A percentile compares a stretch with the other conserved stretches of the same genome.
Conservation (phyloP, 176 grass and related monocot species). For the Carex myosuroides region DNA sequence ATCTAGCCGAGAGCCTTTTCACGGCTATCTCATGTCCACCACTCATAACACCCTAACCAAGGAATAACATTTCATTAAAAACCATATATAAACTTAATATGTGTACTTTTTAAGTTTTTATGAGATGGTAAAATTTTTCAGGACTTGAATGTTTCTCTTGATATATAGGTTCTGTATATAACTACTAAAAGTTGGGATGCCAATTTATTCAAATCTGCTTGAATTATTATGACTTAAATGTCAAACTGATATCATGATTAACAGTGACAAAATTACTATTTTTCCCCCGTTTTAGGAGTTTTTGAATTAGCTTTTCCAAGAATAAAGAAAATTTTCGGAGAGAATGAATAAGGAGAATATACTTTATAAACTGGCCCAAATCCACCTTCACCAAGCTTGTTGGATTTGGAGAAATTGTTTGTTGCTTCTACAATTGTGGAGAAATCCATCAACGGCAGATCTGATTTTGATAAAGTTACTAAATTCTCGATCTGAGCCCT, state of each 20-base stretch:
- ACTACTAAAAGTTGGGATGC: not conserved
- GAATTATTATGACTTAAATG: not conserved
- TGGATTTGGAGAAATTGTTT: conserved; percentile 68
- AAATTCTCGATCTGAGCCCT: conserved; percentile 56
- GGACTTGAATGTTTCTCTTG: not conserved
- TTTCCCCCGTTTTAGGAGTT: not conserved
- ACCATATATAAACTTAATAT: too few species aligned
- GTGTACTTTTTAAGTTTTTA: not conserved
- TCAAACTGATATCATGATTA: not conserved
- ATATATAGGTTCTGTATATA: not conserved
- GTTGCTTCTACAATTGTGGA: conserved; percentile 54
- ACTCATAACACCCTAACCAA: conserved; percentile 46
- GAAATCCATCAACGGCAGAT: conserved; percentile 69
- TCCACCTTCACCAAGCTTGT: conserved; percentile 91
- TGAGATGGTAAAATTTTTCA: not conserved
- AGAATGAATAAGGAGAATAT: not conserved
- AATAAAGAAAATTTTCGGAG: not conserved
- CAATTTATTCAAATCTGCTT: not conserved
- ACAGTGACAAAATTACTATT: not conserved
- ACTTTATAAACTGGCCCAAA: conserved; percentile 81
- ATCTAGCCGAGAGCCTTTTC: conserved; percentile 74
- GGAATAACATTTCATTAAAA: not conserved
- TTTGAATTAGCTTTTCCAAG: not conserved
- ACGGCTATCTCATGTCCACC: conserved; percentile 68
- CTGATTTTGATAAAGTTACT: conserved; percentile 59